Percentiles rank a stretch among this genome's conserved stretches.
Conservation (phyloP, 2,329 filamentous ascomycete genomes). For the Westerdykella sp. region DNA sequence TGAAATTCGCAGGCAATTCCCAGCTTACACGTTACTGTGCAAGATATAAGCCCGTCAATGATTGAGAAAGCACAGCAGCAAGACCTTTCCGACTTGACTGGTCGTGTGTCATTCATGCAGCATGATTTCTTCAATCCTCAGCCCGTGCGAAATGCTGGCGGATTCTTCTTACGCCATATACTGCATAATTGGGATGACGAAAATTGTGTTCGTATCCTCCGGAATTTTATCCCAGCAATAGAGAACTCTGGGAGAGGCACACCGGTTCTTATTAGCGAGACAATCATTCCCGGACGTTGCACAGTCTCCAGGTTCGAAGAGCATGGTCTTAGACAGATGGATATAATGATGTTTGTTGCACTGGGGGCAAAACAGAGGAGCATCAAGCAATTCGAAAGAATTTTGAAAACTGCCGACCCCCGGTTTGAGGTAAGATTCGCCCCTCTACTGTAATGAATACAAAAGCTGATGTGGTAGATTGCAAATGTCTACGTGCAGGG, state of each 20-base stretch:
- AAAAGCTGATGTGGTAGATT: neutral
- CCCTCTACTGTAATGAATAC: too few relatives aligned
- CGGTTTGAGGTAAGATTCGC: neutral
- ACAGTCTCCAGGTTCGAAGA: constrained; percentile 16
- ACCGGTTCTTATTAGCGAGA: constrained; percentile 31
- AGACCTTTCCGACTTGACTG: constrained; percentile 1
- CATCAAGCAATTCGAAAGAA: constrained; percentile 18
- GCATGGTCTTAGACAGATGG: constrained; percentile 22
- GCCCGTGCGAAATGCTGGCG: constrained; percentile 21
- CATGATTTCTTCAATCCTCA: constrained; percentile 38
- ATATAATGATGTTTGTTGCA: constrained; percentile 26
- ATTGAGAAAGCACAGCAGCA: constrained; percentile 3
- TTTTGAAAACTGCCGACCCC: constrained; percentile 1
- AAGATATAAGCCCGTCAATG: constrained; percentile 8
- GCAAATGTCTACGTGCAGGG: constrained; percentile 3
- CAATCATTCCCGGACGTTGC: constrained; percentile 21
- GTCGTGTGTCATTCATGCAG: constrained; percentile 21
- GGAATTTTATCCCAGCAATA: constrained; percentile 29
- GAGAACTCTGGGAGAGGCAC: constrained; percentile 20
- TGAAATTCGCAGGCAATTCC: constrained; percentile 3
- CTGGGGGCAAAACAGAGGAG: constrained; percentile 19
- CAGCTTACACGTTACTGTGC: constrained; percentile 9
- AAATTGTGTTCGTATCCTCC: constrained; percentile 33
- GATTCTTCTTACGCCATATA: constrained; percentile 35
- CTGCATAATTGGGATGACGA: constrained; percentile 39